Percentiles rank a stretch among this genome's conserved stretches.
Conservation (phyloP, 2,329 filamentous ascomycete species). For the Cylindrodendrum hubeiense region DNA sequence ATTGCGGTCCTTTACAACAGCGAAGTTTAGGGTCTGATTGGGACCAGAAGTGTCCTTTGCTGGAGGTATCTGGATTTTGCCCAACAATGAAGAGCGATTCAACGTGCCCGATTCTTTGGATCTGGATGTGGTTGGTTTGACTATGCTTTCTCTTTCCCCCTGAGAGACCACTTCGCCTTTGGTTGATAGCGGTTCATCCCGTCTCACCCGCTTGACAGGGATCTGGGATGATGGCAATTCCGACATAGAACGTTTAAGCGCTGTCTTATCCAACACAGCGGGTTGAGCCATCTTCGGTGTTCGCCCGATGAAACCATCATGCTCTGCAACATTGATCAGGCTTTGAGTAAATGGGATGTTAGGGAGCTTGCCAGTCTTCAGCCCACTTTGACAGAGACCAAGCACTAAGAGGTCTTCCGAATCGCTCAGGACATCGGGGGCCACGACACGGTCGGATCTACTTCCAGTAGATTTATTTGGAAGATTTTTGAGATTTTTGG, state of each 20-base stretch:
- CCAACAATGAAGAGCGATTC: conserved; percentile 11
- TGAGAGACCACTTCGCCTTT: neutral
- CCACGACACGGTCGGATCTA: neutral
- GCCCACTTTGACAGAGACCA: conserved; percentile 59
- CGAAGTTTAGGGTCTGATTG: conserved; percentile 68
- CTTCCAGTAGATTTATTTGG: neutral
- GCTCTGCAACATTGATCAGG: conserved; percentile 56
- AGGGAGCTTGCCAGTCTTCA: conserved; percentile 53
- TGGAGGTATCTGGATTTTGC: conserved; percentile 1
- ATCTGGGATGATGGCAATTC: conserved; percentile 10
- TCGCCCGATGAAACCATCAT: conserved; percentile 49
- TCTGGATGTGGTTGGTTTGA: conserved; percentile 8
- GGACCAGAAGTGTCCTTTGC: conserved; percentile 43
- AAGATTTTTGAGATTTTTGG: conserved; percentile 7
- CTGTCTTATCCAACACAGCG: neutral
- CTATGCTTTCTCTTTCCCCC: conserved; percentile 20
- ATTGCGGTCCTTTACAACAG: conserved; percentile 82
- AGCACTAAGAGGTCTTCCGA: conserved; percentile 31
- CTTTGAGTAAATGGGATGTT: conserved; percentile 52
- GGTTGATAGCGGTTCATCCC: neutral
- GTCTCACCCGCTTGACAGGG: conserved; percentile 27
- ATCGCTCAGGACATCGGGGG: conserved; percentile 33
- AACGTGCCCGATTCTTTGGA: conserved; percentile 11
- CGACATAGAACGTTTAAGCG: conserved; percentile 26
- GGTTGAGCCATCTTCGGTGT: conserved; percentile 25